These are phyloP conservation scores for Alloteropsis angusta DNA, from an alignment of 202 grass and related monocot genomes.

Conservation along the genomic window DNA sequence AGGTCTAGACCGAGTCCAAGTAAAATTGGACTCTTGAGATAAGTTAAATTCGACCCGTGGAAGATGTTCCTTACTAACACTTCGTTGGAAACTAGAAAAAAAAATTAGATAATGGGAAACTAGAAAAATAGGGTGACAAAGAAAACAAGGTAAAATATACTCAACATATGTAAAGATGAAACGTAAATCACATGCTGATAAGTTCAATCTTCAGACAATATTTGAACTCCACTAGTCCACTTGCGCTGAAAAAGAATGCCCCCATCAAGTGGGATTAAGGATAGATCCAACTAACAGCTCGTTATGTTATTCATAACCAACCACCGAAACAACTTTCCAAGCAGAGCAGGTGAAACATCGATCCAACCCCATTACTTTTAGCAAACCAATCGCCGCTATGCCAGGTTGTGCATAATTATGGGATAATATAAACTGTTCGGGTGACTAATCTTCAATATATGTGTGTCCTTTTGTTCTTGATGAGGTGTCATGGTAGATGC, in stretches of 20 bases:
- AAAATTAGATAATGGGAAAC: too few species aligned
- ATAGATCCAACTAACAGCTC: conserved; percentile 1
- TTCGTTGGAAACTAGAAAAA: too few species aligned
- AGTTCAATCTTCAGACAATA: not conserved
- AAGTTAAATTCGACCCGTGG: too few species aligned
- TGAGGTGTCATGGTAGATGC: not conserved
- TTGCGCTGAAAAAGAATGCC: not conserved
- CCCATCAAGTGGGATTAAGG: not conserved
- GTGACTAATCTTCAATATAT: not conserved
- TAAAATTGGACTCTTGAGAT: too few species aligned
- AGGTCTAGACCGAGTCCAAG: too few species aligned
- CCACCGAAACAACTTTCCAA: not conserved
- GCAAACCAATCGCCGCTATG: not conserved
- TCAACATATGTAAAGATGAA: not conserved
- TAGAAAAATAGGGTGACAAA: not conserved
- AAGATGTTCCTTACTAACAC: too few species aligned
- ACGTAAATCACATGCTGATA: not conserved
- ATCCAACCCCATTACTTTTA: not conserved
- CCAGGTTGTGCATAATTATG: not conserved
- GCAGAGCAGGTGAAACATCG: not conserved
- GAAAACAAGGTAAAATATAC: not conserved
- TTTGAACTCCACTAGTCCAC: not conserved
- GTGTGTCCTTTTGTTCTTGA: not conserved
- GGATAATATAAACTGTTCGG: not conserved
- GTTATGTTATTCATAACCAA: conserved; percentile 10